Evolutionary conservation across 768 basidiomycete species (phyloP).

Genomic region (Tremella fuciformis): DNA sequence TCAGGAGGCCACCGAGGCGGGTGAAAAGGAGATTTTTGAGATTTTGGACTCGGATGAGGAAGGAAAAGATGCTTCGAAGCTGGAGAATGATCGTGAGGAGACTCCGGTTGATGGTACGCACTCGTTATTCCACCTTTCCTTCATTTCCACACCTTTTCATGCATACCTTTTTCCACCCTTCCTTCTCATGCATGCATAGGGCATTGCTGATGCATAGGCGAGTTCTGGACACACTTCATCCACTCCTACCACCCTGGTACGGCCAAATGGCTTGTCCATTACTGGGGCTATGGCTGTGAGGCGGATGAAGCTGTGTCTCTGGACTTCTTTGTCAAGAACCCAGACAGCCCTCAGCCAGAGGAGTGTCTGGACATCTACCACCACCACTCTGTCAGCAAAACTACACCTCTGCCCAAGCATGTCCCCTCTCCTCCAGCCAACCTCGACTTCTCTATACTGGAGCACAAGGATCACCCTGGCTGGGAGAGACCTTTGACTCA

Average conservation of each 20-base stretch:
- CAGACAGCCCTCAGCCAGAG: not conserved
- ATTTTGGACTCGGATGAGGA: too few species aligned
- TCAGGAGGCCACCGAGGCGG: too few species aligned
- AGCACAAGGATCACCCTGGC: not conserved
- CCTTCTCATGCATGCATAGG: not conserved
- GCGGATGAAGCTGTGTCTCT: not conserved
- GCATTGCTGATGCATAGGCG: not conserved
- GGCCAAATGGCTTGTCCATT: conserved; percentile 5
- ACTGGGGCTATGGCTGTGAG: conserved; percentile 1
- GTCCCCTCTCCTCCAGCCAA: not conserved
- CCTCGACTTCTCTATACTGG: not conserved
- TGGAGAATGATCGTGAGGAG: not conserved
- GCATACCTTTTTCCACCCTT: conserved; percentile 3
- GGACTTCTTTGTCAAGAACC: not conserved
- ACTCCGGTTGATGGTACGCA: not conserved
- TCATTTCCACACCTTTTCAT: conserved; percentile 4
- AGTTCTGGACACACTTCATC: conserved; percentile 3
- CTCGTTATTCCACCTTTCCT: not conserved
- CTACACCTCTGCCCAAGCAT: not conserved
- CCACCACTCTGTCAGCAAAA: conserved; percentile 3
- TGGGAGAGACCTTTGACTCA: not conserved
- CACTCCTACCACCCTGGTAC: not conserved
- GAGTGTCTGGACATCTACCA: conserved; percentile 1
- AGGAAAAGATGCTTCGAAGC: too few species aligned
- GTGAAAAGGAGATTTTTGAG: too few species aligned